Evolutionary conservation across 352 stramenopile genomes (phyloP), one percentile per base, ranked within the genome.

Genomic region (Phytophthora crassamura): DNA sequence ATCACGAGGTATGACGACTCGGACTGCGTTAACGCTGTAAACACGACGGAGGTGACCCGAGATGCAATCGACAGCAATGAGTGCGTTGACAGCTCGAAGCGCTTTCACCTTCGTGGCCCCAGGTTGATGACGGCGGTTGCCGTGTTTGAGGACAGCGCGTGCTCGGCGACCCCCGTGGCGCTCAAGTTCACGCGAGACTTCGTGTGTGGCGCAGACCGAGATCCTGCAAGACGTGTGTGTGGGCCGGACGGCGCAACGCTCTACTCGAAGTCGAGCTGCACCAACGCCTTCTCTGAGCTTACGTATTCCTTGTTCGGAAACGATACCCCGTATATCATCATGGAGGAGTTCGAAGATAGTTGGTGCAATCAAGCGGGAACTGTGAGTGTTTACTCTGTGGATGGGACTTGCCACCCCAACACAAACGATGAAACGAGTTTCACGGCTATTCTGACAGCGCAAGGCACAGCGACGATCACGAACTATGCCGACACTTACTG

Each of bases 401-500:
- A 63, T 41, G 34, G 43, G 4, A n/a, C 7, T 3, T 63, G 55
- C 16, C 43, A 55, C 42, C 38, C 55, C 3, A 63, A 53, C 35
- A 39, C 22, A n/a, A 34, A 63, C 25, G 55, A 39, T n/a, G 4
- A n/a, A 9, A 49, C 55, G 7, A 63, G 55, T 35, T 63, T 63
- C 43, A 54, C 6, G 25, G 55, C 28, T 8, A 63, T 43, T 11
- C 7, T 63, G 2, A 46, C 20, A 14, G 6, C 34, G 6, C 18
- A 63, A 11, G 28, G 43, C n/a, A 41, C 43, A 15, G 43, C 55
- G 40, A 63, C 55, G n/a, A 40, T 63, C 9, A 55, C 43, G 22
- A 63, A 42, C 0, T 63, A 49, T 35, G 48, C 9, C 38, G 54
- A 62, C n/a, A 7, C 36, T 7, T 25, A 22, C 11, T 59, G 50